A percentile compares a stretch with the other conserved stretches of the same genome.
Evolutionary conservation across 805 yeast genomes (phyloP).

Genomic region (Scheffersomyces coipomensis): DNA sequence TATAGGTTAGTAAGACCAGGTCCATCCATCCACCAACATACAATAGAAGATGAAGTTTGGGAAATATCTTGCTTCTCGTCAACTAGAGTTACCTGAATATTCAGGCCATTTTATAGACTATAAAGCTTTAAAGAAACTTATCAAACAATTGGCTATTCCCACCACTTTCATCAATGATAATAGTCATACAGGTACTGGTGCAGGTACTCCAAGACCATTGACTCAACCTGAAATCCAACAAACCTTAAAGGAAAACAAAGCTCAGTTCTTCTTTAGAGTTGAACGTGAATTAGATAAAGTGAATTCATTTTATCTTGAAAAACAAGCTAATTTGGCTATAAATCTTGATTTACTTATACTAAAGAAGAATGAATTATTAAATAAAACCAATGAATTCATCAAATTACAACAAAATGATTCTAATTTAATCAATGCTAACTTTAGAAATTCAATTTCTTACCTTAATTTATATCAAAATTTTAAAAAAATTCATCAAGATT

Average conservation of each 20-base stretch:
- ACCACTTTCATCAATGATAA: slow-evolving; percentile 15
- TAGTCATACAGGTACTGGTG: slow-evolving; percentile 2
- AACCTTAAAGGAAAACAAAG: slow-evolving; percentile 80
- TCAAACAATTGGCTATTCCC: slow-evolving; percentile 69
- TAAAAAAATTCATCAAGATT: slow-evolving; percentile 83
- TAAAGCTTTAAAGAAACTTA: slow-evolving; percentile 88
- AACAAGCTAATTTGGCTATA: slow-evolving; percentile 82
- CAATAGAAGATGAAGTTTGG: slow-evolving; percentile 90
- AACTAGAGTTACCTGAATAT: slow-evolving; percentile 92
- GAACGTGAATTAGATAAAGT: slow-evolving; percentile 96
- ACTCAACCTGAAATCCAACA: slow-evolving; percentile 35
- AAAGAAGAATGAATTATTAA: slow-evolving; percentile 58
- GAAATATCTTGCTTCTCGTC: slow-evolving; percentile 90
- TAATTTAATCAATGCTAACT: slow-evolving; percentile 26
- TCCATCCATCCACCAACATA: too few species aligned
- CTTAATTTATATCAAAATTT: slow-evolving; percentile 84
- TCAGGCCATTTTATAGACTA: slow-evolving; percentile 92
- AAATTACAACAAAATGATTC: slow-evolving; percentile 3
- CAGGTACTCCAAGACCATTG: slow-evolving; percentile 7
- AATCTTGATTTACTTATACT: slow-evolving; percentile 73
- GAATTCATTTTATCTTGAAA: slow-evolving; percentile 85
- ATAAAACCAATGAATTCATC: slow-evolving; percentile 12
- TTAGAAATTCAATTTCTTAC: slow-evolving; percentile 71
- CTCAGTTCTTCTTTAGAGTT: slow-evolving; percentile 81
- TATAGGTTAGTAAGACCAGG: too few species aligned